Evolutionary conservation across 306 rosid species (phyloP).

Genomic region (Medicago lupulina): DNA sequence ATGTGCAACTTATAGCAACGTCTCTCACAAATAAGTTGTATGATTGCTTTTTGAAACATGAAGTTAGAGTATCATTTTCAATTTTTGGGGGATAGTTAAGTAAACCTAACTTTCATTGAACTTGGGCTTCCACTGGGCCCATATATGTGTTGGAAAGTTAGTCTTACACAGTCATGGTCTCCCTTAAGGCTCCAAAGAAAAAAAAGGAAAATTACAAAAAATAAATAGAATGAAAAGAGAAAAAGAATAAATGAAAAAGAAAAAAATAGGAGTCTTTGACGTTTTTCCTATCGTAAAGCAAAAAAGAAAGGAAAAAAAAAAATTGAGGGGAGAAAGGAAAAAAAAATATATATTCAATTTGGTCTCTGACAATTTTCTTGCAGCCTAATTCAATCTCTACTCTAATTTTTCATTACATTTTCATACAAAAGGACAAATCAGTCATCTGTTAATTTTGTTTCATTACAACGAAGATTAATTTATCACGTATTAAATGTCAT

Average conservation of each 20-base stretch:
- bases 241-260: background rate
- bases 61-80: conserved; percentile 28
- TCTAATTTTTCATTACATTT: no score
- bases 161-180: conserved; percentile 27
- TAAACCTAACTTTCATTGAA: conserved; percentile 47
- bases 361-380: no score
- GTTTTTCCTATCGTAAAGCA: background rate
- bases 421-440: no score
- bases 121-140: conserved; percentile 49
- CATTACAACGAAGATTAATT: no score
- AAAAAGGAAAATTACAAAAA: conserved; percentile 1
- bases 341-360: no score
- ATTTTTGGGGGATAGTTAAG: conserved; percentile 39
- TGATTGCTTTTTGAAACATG: background rate
- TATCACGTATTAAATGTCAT: no score
- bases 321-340: no score
- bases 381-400: no score
- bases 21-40: conserved; percentile 32
- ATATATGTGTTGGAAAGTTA: conserved; percentile 46
- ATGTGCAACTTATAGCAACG: conserved; percentile 30
- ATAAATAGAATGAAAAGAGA: background rate
- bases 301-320: no score
- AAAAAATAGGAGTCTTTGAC: background rate
- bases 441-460: no score
- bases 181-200: conserved; percentile 18